These are phyloP conservation scores for Mortierella sp. DNA, from an alignment of 371 early-diverging fungal species.

Conservation along the genomic window DNA sequence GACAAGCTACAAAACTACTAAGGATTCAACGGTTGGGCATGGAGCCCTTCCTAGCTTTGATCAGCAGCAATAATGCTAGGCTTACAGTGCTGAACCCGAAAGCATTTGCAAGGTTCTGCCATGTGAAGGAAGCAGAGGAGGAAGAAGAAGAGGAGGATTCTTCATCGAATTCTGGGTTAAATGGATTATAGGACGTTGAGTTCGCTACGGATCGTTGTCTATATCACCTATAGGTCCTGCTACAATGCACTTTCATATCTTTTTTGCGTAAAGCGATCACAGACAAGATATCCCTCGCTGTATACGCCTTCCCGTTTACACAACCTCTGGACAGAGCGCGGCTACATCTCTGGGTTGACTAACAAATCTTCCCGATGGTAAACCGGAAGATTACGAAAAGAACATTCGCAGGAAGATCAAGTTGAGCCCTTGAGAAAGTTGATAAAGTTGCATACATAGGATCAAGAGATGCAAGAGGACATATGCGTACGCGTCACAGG, in stretches of 20 bases:
- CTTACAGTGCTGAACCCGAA: conserved; percentile 16
- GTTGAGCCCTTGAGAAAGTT: conserved; percentile 17
- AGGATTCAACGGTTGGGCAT: conserved; percentile 13
- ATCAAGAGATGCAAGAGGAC: conserved; percentile 21
- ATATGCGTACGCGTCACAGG: conserved; percentile 11
- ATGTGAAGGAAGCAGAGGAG: not conserved
- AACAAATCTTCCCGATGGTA: conserved; percentile 24
- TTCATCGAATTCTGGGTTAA: not conserved
- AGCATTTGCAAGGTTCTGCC: conserved; percentile 32
- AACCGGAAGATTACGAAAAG: conserved; percentile 27
- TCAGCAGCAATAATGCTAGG: conserved; percentile 40
- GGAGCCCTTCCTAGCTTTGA: conserved; percentile 35
- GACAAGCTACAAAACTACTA: conserved; percentile 9
- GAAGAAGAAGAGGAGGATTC: not conserved
- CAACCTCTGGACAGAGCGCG: conserved; percentile 50
- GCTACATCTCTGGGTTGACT: conserved; percentile 55
- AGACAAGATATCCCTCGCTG: conserved; percentile 47
- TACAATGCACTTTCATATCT: conserved; percentile 53
- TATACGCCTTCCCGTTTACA: conserved; percentile 45
- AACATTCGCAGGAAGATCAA: conserved; percentile 25
- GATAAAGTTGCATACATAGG: conserved; percentile 32
- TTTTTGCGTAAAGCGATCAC: conserved; percentile 46
- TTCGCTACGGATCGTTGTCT: not conserved
- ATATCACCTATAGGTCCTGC: not conserved
- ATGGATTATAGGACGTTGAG: not conserved